phyloP scores from a whole-genome alignment of 805 yeast genomes.

The Teunomyces panamensis region DNA sequence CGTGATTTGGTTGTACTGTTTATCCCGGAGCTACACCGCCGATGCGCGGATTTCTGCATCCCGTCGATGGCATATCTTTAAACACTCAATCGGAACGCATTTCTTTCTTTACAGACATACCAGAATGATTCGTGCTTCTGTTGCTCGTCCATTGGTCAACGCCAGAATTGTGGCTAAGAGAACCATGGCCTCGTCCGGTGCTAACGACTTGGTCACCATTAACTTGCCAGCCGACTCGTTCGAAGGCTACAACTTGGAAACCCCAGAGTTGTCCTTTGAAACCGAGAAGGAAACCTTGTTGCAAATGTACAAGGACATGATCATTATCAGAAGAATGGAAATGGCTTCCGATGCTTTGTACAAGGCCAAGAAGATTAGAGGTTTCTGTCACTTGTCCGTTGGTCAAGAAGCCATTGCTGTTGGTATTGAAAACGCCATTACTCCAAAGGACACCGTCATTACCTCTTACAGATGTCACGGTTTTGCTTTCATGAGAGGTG shows the following conservation, averaged over 20 bases:
- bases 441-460: slow-evolving; percentile 80
- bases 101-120: slow-evolving; percentile 4
- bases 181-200: slow-evolving; percentile 31
- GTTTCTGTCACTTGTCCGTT: slow-evolving; percentile 96
- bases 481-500: slow-evolving; percentile 94
- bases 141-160: slow-evolving; percentile 15
- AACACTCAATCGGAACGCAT: slow-evolving; percentile 10
- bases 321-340: slow-evolving; percentile 92
- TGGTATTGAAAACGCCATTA: slow-evolving; percentile 94
- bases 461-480: slow-evolving; percentile 99
- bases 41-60: slow-evolving; percentile 10
- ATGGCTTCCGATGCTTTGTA: slow-evolving; percentile 98
- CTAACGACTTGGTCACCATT: slow-evolving; percentile 43
- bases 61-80: slow-evolving; percentile 14
- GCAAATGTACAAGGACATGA: slow-evolving; percentile 96
- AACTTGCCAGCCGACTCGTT: slow-evolving; percentile 78
- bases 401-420: slow-evolving; percentile 99
- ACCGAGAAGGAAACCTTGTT: slow-evolving; percentile 78
- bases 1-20: neutral
- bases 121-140: slow-evolving; percentile 15
- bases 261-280: slow-evolving; percentile 68
- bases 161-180: slow-evolving; percentile 23
- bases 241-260: slow-evolving; percentile 75
- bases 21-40: slow-evolving; percentile 5
- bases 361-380: slow-evolving; percentile 97